Evolutionary conservation across 1,284 basidiomycete species (phyloP).

Genomic region (Papiliotrema terrestris): DNA sequence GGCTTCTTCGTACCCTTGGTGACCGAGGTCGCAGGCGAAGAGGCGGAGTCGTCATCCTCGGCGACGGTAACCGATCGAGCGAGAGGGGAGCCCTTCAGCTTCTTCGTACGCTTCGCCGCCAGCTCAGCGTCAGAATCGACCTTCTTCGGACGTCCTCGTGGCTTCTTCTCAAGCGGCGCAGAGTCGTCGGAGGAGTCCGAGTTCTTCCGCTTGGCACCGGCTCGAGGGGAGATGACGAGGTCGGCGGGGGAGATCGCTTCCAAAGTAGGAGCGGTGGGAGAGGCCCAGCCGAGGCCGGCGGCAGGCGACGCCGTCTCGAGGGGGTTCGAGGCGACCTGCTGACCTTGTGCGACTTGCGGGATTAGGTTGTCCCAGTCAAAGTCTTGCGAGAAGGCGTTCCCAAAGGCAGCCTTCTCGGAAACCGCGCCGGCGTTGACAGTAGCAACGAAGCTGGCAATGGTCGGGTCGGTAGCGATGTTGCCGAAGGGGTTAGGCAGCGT

Average conservation of each 20-base stretch:
- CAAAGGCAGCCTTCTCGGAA: not conserved
- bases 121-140: not conserved
- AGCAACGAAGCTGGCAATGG: not conserved
- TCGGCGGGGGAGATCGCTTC: slow-evolving; percentile 8
- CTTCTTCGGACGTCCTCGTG: slow-evolving; percentile 21
- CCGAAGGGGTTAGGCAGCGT: not conserved
- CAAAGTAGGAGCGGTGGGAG: not conserved
- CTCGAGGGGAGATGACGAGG: not conserved
- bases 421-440: not conserved
- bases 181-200: slow-evolving; percentile 21
- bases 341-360: slow-evolving; percentile 11
- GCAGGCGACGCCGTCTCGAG: slow-evolving; percentile 9
- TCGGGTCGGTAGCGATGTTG: not conserved
- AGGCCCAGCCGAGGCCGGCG: not conserved
- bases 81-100: slow-evolving; percentile 3
- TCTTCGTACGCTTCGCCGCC: not conserved
- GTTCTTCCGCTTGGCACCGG: slow-evolving; percentile 33
- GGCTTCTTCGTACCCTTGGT: slow-evolving; percentile 26
- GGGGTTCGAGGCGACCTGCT: slow-evolving; percentile 14
- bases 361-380: no score
- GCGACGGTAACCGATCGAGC: slow-evolving; percentile 18
- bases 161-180: slow-evolving; percentile 18
- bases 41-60: slow-evolving; percentile 2
- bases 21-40: slow-evolving; percentile 4
- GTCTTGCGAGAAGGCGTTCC: not conserved